Base-by-base conservation (phyloP, 352 stramenopile genomes). In the Phytophthora boehmeriae region DNA sequence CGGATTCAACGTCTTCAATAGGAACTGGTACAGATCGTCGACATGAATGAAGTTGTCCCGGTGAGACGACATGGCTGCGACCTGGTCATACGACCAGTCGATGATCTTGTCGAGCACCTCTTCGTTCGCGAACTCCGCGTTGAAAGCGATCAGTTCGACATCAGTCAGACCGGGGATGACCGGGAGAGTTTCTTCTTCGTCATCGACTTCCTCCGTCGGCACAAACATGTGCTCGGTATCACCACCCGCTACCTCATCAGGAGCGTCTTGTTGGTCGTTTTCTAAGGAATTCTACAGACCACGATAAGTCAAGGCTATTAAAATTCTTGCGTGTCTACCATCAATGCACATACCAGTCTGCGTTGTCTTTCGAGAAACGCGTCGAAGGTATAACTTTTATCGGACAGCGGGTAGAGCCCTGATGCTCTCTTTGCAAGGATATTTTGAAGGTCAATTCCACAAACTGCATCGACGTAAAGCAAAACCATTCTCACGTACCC, bases 61-160 rank as follows among this genome's bases (percentile, higher is more conserved):
- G 43, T 83, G 78, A 9, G 57, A 50, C 5, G 71, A 80, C 17
- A 73, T 54, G 25, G 39, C 45, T 5, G 70, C 77, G 13, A 80
- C 69, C 54, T 71, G 66, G 52, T 80, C 68, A 60, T 91, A 91
- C 11, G 81, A 76, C 79, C 79, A 91, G 35, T 89, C 79, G 19
- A 91, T 70, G 25, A 91, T 73, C 17, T 66, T 63, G 28, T 75
- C 63, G 16, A 91, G 71, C 17, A 84, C 63, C 27, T 66, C 48
- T 35, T 68, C 72, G 27, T 91, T 73, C 4, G 81, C 79, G 34
- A 71, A 82, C 19, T 86, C 76, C 30, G 80, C 63, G 47, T 83
- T 80, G 57, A 91, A 91, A 11, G 79, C 77, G 16, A 75, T 52
- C 42, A 91, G 49, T 19, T 89, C 76, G 44, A 85, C 49, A 4